A percentile compares a stretch with the other conserved stretches of the same genome.
Conservation (phyloP, 2,329 filamentous ascomycete species). For the Alternaria conjuncta region DNA sequence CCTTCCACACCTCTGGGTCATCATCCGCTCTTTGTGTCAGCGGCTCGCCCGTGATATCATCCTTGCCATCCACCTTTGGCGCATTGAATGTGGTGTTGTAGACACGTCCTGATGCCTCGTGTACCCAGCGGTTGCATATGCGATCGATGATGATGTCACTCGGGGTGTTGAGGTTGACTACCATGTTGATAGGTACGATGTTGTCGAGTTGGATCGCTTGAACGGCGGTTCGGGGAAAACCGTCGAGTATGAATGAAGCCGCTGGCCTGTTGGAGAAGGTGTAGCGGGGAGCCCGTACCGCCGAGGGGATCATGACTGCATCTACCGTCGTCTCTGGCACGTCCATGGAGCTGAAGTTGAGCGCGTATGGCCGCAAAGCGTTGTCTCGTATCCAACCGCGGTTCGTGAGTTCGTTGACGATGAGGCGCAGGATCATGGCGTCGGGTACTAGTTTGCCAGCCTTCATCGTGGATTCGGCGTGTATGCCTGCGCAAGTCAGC, state of each 20-base stretch:
- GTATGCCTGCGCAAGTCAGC: conserved; percentile 68
- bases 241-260: conserved; percentile 93
- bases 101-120: conserved; percentile 86
- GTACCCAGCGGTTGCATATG: conserved; percentile 91
- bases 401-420: conserved; percentile 83
- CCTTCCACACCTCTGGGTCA: conserved; percentile 82
- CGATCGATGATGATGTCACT: conserved; percentile 85
- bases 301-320: conserved; percentile 52
- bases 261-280: conserved; percentile 69
- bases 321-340: conserved; percentile 45
- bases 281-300: conserved; percentile 47
- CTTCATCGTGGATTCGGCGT: conserved; percentile 89
- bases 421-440: conserved; percentile 87
- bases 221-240: conserved; percentile 85
- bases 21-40: conserved; percentile 86
- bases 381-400: conserved; percentile 78
- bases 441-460: conserved; percentile 90
- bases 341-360: conserved; percentile 49
- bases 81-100: conserved; percentile 96
- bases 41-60: conserved; percentile 89
- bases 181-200: conserved; percentile 93
- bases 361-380: conserved; percentile 54
- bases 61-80: conserved; percentile 77
- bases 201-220: conserved; percentile 81
- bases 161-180: conserved; percentile 85